Base-by-base conservation (phyloP, 495 filamentous ascomycete genomes). In the Neohortaea acidophila region DNA sequence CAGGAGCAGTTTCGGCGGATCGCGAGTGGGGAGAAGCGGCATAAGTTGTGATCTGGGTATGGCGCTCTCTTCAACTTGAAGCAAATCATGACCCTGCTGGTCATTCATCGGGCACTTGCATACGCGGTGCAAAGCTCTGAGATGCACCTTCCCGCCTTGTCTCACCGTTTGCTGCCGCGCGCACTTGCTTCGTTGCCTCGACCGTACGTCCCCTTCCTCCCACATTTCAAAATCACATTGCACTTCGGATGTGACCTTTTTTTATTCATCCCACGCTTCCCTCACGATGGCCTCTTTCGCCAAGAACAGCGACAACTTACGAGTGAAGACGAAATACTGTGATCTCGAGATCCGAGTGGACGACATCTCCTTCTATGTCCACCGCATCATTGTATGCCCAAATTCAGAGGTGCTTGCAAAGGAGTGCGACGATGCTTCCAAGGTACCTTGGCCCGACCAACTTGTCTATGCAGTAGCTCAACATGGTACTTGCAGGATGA, bases 41-140 rank as follows among this genome's bases (percentile, higher is more conserved):
- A 97, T 69, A 97, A 97, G 64, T 62, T 96, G 53, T 93, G 52
- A 37, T 13, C 18, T 14, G n/a, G n/a, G n/a, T n/a, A n/a, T n/a
- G n/a, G n/a, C n/a, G n/a, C n/a, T n/a, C n/a, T n/a, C n/a, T n/a
- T n/a, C n/a, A n/a, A n/a, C n/a, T n/a, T n/a, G n/a, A n/a, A n/a
- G n/a, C n/a, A n/a, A n/a, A n/a, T n/a, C n/a, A n/a, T n/a, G n/a
- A n/a, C n/a, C n/a, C n/a, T n/a, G n/a, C n/a, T n/a, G n/a, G n/a
- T n/a, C n/a, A n/a, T n/a, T n/a, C n/a, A n/a, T n/a, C n/a, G n/a
- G n/a, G n/a, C n/a, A n/a, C n/a, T n/a, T n/a, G n/a, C n/a, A n/a
- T n/a, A n/a, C n/a, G n/a, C n/a, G n/a, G n/a, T n/a, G n/a, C n/a
- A n/a, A n/a, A n/a, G n/a, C n/a, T n/a, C n/a, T n/a, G n/a, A n/a